Base-by-base conservation (phyloP, 2,329 filamentous ascomycete genomes). In the Sodiomyces alkalinus region DNA sequence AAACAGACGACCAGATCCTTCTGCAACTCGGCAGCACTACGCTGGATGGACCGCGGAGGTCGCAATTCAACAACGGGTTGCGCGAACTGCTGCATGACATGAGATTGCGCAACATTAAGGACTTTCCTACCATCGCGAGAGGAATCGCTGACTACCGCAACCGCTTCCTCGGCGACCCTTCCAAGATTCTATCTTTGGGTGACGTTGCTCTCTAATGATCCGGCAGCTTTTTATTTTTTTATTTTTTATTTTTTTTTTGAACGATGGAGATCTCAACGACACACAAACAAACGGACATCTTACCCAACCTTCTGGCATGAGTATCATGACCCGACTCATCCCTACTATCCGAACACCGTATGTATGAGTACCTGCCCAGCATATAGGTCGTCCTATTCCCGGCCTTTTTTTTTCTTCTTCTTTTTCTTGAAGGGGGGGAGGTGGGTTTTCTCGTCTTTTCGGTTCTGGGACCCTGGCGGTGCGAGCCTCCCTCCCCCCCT, bases 1-100 rank as follows among this genome's bases (percentile, higher is more conserved):
- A n/a, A n/a, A n/a, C 53, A 85, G 79, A 82, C 58, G 72, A 78
- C 49, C 69, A 74, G 46, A 74, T 83, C 38, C 68, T 85, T 38
- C 62, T 80, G 32, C 72, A 80, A 40, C 66, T 85, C 29, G 78
- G 78, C 24, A 72, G 66, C 26, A 63, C 70, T 36, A 71, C 71
- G 38, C 74, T 71, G 45, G 66, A 61, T 22, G 66, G 66, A 39
- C 65, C 72, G 33, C 64, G 74, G 36, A 68, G 67, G 46, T 57
- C 62, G 32, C 58, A 61, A 35, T 82, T 76, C 52, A 71, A 71
- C 39, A 55, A 58, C 18, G 75, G 75, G 15, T 61, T 82, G 26
- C 64, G 64, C 32, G 56, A 64, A 37, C 55, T 80, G 19, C 64
- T 82, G 31, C 61, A 64, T 34, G 60, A 67, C 23, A 62, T 76